These are phyloP conservation scores for Metschnikowia cubensis DNA, from an alignment of 805 yeast genomes.

Conservation along the genomic window DNA sequence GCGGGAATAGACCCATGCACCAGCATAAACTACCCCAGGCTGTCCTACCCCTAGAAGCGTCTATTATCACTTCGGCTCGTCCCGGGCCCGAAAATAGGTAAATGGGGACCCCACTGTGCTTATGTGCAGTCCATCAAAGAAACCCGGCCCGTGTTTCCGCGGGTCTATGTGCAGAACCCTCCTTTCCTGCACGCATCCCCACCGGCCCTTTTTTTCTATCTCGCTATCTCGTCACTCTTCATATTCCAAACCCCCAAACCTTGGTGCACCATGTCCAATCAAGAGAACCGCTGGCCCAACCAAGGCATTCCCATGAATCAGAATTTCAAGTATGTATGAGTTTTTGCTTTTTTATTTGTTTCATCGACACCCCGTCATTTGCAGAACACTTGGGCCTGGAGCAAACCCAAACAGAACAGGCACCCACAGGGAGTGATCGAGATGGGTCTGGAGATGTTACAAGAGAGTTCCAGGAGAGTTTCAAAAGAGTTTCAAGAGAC, in stretches of 20 bases:
- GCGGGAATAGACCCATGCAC: too few relatives aligned
- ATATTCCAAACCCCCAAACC: neutral
- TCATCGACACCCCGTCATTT: neutral
- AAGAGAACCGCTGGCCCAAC: conserved; percentile 41
- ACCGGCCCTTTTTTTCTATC: conserved; percentile 8
- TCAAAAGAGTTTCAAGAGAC: too few relatives aligned
- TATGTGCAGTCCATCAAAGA: neutral
- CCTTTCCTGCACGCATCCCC: conserved; percentile 4
- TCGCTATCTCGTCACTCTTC: conserved; percentile 3
- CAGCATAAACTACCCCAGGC: too few relatives aligned
- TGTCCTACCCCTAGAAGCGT: too few relatives aligned
- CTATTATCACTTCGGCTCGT: too few relatives aligned
- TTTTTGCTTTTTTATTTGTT: neutral
- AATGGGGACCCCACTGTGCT: neutral
- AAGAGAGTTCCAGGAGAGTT: too few relatives aligned
- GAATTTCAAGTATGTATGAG: conserved; percentile 39
- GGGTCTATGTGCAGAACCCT: neutral
- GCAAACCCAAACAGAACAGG: neutral
- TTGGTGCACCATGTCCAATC: conserved; percentile 31
- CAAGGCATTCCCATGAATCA: conserved; percentile 42
- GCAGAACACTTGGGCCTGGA: neutral
- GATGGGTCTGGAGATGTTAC: too few relatives aligned
- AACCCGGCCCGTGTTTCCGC: neutral
- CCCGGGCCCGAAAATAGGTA: too few relatives aligned
- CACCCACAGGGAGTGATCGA: neutral